Evolutionary conservation across 192 early-diverging fungal species (phyloP).

Genomic region (Backusella luteola): DNA sequence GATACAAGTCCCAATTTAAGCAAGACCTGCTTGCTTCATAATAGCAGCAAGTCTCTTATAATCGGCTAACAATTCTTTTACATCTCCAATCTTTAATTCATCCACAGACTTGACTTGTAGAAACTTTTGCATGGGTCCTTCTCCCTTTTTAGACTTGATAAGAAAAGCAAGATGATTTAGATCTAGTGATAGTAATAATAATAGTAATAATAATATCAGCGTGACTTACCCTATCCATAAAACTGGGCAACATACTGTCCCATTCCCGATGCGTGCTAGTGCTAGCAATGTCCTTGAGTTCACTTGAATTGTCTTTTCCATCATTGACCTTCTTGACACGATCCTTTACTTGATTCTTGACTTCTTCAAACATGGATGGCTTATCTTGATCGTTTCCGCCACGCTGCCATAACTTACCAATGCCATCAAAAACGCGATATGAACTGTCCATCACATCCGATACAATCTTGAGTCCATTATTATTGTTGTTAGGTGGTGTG

Average conservation of each 20-base stretch:
- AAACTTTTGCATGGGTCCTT: slow-evolving; percentile 28
- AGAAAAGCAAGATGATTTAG: too few species aligned
- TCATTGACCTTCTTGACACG: background rate
- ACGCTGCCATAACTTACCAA: slow-evolving; percentile 39
- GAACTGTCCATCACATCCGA: slow-evolving; percentile 52
- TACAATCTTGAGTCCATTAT: slow-evolving; percentile 43
- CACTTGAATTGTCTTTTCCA: background rate
- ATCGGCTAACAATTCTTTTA: slow-evolving; percentile 34
- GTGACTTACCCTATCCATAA: slow-evolving; percentile 17
- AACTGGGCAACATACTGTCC: slow-evolving; percentile 9
- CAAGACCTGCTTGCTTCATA: slow-evolving; percentile 29
- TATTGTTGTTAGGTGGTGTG: slow-evolving; percentile 15
- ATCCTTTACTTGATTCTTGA: background rate
- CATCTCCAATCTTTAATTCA: slow-evolving; percentile 30
- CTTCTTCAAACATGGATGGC: background rate
- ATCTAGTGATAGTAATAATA: too few species aligned
- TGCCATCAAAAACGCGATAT: slow-evolving; percentile 44
- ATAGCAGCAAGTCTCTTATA: slow-evolving; percentile 39
- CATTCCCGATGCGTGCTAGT: background rate
- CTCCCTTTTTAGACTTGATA: background rate
- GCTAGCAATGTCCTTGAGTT: slow-evolving; percentile 22
- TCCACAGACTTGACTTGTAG: slow-evolving; percentile 29
- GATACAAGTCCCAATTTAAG: background rate
- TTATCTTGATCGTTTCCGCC: background rate
- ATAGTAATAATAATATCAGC: background rate